Evolutionary conservation across 2,329 filamentous ascomycete genomes (phyloP).

Genomic region (Ophiostoma himal-ulmi): DNA sequence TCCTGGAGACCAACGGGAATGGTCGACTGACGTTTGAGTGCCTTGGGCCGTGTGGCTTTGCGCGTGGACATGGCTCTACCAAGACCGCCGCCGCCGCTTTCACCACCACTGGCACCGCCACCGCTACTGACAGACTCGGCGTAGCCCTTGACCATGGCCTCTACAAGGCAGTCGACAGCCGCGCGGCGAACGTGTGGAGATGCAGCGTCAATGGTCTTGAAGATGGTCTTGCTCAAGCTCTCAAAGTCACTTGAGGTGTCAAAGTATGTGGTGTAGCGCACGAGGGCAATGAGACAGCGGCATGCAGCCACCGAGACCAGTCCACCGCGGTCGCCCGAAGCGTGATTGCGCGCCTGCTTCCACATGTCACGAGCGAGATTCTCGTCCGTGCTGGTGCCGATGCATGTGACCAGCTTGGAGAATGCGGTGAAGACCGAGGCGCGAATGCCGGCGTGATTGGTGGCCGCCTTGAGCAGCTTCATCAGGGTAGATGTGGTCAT

Average conservation of each 20-base stretch:
- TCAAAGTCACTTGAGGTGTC: constrained; percentile 88
- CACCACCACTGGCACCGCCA: constrained; percentile 30
- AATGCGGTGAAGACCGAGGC: constrained; percentile 71
- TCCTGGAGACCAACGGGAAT: constrained; percentile 49
- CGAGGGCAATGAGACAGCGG: constrained; percentile 68
- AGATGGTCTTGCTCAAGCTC: constrained; percentile 71
- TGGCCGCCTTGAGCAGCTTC: constrained; percentile 73
- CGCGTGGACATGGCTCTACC: constrained; percentile 42
- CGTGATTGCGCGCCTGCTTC: constrained; percentile 79
- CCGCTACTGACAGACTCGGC: constrained; percentile 49
- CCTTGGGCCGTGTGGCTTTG: constrained; percentile 63
- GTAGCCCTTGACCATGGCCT: constrained; percentile 76
- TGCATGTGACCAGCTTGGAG: constrained; percentile 68
- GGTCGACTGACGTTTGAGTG: constrained; percentile 52
- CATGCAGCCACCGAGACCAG: constrained; percentile 75
- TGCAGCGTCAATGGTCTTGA: constrained; percentile 79
- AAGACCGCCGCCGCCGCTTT: constrained; percentile 29
- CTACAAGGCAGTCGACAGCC: constrained; percentile 76
- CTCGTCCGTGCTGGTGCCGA: constrained; percentile 76
- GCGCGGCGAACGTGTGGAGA: constrained; percentile 73
- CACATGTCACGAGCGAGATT: constrained; percentile 79
- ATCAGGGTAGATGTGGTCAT: constrained; percentile 65
- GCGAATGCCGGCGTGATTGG: constrained; percentile 74
- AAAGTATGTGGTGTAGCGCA: constrained; percentile 71
- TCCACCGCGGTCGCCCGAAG: constrained; percentile 72